Evolutionary conservation across 2,329 filamentous ascomycete genomes (phyloP).

Genomic region (Botrytis fragariae): DNA sequence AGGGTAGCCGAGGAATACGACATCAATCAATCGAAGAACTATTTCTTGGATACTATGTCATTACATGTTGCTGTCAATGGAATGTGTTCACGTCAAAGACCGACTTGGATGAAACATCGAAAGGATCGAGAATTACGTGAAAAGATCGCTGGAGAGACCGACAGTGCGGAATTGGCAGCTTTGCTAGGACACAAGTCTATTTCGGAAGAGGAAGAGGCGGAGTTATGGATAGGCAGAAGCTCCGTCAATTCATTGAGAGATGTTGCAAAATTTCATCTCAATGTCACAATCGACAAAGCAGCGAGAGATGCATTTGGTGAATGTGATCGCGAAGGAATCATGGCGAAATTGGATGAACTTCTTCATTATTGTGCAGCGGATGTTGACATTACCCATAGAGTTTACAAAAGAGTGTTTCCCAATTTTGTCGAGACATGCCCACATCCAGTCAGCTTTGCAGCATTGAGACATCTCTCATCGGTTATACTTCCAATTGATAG

Average conservation of each 20-base stretch:
- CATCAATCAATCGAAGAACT: conserved; percentile 76
- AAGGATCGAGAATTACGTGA: conserved; percentile 85
- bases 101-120: conserved; percentile 95
- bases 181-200: conserved; percentile 67
- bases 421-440: conserved; percentile 87
- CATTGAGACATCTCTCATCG: conserved; percentile 85
- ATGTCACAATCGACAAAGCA: conserved; percentile 87
- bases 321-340: conserved; percentile 68
- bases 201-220: conserved; percentile 76
- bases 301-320: conserved; percentile 83
- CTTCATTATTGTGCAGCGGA: conserved; percentile 94
- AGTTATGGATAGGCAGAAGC: conserved; percentile 91
- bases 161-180: conserved; percentile 67
- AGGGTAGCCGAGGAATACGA: conserved; percentile 87
- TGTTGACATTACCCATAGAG: conserved; percentile 85
- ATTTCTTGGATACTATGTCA: conserved; percentile 96
- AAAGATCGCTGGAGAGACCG: conserved; percentile 68
- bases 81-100: conserved; percentile 95
- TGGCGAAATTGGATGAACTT: conserved; percentile 73
- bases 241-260: conserved; percentile 94
- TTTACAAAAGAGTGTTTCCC: conserved; percentile 92
- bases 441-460: conserved; percentile 95
- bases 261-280: conserved; percentile 93
- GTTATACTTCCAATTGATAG: conserved; percentile 89
- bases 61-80: conserved; percentile 96